phyloP scores from a whole-genome alignment of 2,329 filamentous ascomycete species.

The Fusarium brevicatenulatum region DNA sequence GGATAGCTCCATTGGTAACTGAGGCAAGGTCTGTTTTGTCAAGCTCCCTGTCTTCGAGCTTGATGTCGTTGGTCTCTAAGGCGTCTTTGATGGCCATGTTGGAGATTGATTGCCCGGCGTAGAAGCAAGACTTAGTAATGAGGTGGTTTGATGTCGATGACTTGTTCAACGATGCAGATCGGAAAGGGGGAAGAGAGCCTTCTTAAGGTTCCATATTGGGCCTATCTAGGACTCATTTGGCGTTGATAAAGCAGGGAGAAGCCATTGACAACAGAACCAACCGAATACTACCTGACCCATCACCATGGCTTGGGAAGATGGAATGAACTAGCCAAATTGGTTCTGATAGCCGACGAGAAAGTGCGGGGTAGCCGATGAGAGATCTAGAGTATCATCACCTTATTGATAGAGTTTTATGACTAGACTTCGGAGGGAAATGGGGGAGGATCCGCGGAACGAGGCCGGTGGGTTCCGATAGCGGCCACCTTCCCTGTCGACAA shows the following conservation, averaged over 20 bases:
- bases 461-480: too few relatives aligned
- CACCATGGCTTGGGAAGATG: neutral
- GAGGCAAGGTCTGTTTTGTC: neutral
- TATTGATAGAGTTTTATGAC: neutral
- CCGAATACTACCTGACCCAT: too few relatives aligned
- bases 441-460: neutral
- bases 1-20: neutral
- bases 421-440: neutral
- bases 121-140: neutral
- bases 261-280: neutral
- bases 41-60: neutral
- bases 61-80: neutral
- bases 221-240: rapidly evolving
- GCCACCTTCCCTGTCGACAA: neutral
- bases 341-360: neutral
- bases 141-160: too few relatives aligned
- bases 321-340: neutral
- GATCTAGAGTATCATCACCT: neutral
- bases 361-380: neutral
- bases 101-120: neutral
- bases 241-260: neutral
- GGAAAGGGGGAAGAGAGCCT: neutral
- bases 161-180: neutral
- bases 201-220: neutral
- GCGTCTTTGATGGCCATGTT: neutral